Evolutionary conservation across 257 asterid species (phyloP).

Genomic region (Ligustrum vulgare): DNA sequence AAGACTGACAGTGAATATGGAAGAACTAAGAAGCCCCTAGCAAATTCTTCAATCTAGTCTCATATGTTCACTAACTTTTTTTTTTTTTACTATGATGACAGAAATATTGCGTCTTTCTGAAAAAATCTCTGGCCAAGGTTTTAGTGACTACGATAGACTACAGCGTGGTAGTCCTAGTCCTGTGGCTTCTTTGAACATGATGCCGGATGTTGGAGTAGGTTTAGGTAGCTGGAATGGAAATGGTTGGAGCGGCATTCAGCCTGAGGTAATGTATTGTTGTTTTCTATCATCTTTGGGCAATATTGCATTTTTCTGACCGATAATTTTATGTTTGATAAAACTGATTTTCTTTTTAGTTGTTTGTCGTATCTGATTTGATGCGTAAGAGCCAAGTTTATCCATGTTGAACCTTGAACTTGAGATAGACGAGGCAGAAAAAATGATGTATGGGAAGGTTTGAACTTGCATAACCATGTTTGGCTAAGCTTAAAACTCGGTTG

Average conservation of each 20-base stretch:
- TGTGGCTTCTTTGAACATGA: slow-evolving; percentile 49
- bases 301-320: neutral
- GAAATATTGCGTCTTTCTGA: slow-evolving; percentile 73
- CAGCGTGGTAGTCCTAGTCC: slow-evolving; percentile 75
- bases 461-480: neutral
- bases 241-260: slow-evolving; percentile 56
- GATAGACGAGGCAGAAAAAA: neutral
- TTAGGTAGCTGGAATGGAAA: slow-evolving; percentile 58
- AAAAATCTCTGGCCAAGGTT: slow-evolving; percentile 57
- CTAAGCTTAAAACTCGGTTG: too few relatives aligned
- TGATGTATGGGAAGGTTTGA: neutral
- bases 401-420: neutral
- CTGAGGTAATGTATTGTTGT: slow-evolving; percentile 39
- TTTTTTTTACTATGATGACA: slow-evolving; percentile 37
- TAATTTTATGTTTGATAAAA: neutral
- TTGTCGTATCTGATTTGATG: neutral
- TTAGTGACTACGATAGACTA: slow-evolving; percentile 58
- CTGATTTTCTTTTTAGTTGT: neutral
- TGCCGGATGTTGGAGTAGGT: slow-evolving; percentile 55
- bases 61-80: neutral
- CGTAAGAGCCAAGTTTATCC: neutral
- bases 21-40: neutral
- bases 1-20: neutral
- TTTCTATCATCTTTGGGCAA: too few relatives aligned
- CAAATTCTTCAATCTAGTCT: neutral